phyloP scores from a whole-genome alignment of 1,284 basidiomycete species.

The Sphagnurus paluster region DNA sequence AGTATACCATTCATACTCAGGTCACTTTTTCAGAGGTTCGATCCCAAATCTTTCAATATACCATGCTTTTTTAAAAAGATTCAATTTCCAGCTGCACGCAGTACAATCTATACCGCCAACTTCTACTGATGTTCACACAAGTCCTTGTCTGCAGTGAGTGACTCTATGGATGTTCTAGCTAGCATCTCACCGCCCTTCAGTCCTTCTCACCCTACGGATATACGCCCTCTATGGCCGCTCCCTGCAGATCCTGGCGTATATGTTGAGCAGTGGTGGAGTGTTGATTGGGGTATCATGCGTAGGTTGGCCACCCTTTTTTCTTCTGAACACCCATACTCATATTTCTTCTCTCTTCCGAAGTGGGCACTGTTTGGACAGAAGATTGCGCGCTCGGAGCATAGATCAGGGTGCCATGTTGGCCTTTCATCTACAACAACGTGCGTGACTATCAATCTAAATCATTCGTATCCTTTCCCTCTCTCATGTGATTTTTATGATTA shows the following conservation, averaged over 20 bases:
- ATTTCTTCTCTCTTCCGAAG: no score
- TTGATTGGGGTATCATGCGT: slow-evolving; percentile 28
- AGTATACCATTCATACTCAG: neutral
- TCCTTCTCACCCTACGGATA: slow-evolving; percentile 38
- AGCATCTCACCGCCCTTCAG: slow-evolving; percentile 19
- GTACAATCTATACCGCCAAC: slow-evolving; percentile 35
- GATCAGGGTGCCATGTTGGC: slow-evolving; percentile 34
- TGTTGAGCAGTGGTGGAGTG: slow-evolving; percentile 28
- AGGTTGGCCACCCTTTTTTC: slow-evolving; percentile 10
- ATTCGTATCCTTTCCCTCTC: no score
- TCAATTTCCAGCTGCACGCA: slow-evolving; percentile 13
- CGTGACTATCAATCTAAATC: slow-evolving; percentile 13
- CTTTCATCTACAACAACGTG: slow-evolving; percentile 31
- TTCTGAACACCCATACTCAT: neutral
- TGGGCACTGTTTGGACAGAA: slow-evolving; percentile 36
- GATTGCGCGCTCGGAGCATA: slow-evolving; percentile 20
- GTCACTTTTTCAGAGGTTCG: slow-evolving; percentile 14
- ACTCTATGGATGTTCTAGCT: neutral
- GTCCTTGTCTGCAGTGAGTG: slow-evolving; percentile 39
- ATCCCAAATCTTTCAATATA: neutral
- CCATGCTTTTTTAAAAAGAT: neutral
- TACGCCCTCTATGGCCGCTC: slow-evolving; percentile 42
- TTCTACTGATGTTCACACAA: slow-evolving; percentile 40
- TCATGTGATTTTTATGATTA: no score
- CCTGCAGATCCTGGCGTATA: slow-evolving; percentile 26